A percentile compares a stretch with the other conserved stretches of the same genome.
Conservation (phyloP, 2,329 filamentous ascomycete genomes). For the Cladosporium sp. region DNA sequence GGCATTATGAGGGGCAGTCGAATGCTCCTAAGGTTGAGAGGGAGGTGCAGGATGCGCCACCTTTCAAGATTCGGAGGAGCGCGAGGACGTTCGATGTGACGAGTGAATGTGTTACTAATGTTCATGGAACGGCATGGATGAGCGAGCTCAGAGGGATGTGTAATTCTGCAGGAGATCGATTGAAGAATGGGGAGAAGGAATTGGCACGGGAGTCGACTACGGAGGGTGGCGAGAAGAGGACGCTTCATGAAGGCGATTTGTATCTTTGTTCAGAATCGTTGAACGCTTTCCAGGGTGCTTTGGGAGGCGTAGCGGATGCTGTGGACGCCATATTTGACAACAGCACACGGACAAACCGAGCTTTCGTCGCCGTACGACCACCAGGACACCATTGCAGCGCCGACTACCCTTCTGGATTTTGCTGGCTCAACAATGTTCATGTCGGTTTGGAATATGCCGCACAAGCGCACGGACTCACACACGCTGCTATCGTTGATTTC, state of each 20-base stretch:
- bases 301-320: slow-evolving; percentile 91
- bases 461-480: slow-evolving; percentile 80
- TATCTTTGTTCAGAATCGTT: slow-evolving; percentile 88
- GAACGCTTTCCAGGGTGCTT: slow-evolving; percentile 82
- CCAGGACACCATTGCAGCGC: slow-evolving; percentile 95
- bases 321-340: slow-evolving; percentile 79
- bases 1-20: slow-evolving; percentile 70
- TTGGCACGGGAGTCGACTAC: slow-evolving; percentile 57
- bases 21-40: slow-evolving; percentile 59
- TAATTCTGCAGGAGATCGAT: slow-evolving; percentile 72
- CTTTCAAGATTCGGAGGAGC: slow-evolving; percentile 86
- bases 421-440: slow-evolving; percentile 98
- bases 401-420: slow-evolving; percentile 88
- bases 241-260: slow-evolving; percentile 84
- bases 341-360: slow-evolving; percentile 49
- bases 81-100: slow-evolving; percentile 69
- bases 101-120: slow-evolving; percentile 79
- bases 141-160: slow-evolving; percentile 86
- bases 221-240: slow-evolving; percentile 53
- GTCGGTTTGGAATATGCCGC: slow-evolving; percentile 92
- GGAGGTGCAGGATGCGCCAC: slow-evolving; percentile 57
- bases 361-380: slow-evolving; percentile 89
- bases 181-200: slow-evolving; percentile 77
- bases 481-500: slow-evolving; percentile 91
- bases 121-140: slow-evolving; percentile 94